phyloP scores from a whole-genome alignment of 2,329 filamentous ascomycete species.

The Lachnellula subtilissima region DNA sequence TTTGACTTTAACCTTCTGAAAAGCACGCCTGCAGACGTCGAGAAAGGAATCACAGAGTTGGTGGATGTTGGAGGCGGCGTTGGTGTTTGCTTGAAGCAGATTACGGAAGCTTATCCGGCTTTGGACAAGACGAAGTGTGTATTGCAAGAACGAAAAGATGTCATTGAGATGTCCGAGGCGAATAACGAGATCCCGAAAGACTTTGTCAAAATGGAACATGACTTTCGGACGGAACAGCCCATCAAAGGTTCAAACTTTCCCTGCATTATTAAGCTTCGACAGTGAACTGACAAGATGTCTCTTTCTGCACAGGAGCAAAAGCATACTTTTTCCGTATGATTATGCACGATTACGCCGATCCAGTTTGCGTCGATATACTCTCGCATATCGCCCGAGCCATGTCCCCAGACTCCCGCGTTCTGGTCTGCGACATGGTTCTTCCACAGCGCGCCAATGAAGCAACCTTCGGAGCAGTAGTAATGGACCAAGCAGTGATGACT shows the following conservation, averaged over 20 bases:
- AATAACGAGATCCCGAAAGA: slow-evolving; percentile 18
- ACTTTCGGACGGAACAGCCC: slow-evolving; percentile 29
- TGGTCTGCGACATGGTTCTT: slow-evolving; percentile 35
- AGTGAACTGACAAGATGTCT: neutral
- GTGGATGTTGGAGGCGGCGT: slow-evolving; percentile 33
- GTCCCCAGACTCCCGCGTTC: slow-evolving; percentile 28
- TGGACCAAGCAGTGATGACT: slow-evolving; percentile 25
- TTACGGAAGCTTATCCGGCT: slow-evolving; percentile 28
- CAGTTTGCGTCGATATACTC: slow-evolving; percentile 28
- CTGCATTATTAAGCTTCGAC: too few species aligned
- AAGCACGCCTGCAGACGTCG: slow-evolving; percentile 15
- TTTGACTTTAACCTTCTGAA: slow-evolving; percentile 30
- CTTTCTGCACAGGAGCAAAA: slow-evolving; percentile 3
- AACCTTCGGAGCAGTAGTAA: slow-evolving; percentile 27
- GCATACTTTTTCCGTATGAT: slow-evolving; percentile 31
- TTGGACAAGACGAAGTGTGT: slow-evolving; percentile 23
- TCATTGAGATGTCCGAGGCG: slow-evolving; percentile 25
- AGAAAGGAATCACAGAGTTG: slow-evolving; percentile 21
- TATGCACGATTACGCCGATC: slow-evolving; percentile 34
- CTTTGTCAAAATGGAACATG: slow-evolving; percentile 24
- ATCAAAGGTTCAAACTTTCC: neutral
- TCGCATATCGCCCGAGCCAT: slow-evolving; percentile 21
- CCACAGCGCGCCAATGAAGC: slow-evolving; percentile 30
- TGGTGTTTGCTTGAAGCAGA: slow-evolving; percentile 29
- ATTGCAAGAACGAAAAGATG: slow-evolving; percentile 28